phyloP scores from a whole-genome alignment of 371 early-diverging fungal genomes.

The Rhizopus microsporus region DNA sequence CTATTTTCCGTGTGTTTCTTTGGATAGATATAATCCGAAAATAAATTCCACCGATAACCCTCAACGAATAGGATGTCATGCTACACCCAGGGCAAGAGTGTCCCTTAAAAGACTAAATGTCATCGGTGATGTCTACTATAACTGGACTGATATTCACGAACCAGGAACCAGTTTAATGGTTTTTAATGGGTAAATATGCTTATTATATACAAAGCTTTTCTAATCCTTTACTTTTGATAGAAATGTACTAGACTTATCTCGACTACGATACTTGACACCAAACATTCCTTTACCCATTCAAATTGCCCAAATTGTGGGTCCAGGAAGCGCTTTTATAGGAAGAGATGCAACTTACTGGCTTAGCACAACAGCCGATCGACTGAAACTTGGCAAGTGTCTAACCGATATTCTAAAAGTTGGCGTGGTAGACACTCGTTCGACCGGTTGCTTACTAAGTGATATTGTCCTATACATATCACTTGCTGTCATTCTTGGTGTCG shows the following conservation, averaged over 20 bases:
- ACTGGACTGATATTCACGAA: conserved; percentile 71
- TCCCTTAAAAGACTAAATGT: conserved; percentile 48
- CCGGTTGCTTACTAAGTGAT: conserved; percentile 80
- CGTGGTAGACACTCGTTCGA: conserved; percentile 70
- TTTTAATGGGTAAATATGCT: conserved; percentile 65
- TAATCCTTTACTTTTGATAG: conserved; percentile 13
- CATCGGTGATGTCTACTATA: conserved; percentile 69
- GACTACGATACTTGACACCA: conserved; percentile 45
- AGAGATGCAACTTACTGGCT: conserved; percentile 66
- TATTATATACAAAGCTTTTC: background rate
- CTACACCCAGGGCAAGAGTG: conserved; percentile 47
- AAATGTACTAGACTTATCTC: conserved; percentile 56
- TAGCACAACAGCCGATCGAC: conserved; percentile 53
- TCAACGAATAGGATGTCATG: conserved; percentile 69
- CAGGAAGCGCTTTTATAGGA: conserved; percentile 56
- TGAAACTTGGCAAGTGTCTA: conserved; percentile 65
- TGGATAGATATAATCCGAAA: conserved; percentile 41
- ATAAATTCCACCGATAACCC: conserved; percentile 57
- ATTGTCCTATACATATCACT: conserved; percentile 77
- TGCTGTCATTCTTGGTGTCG: conserved; percentile 77
- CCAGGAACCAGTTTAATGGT: conserved; percentile 61
- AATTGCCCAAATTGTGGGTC: conserved; percentile 48
- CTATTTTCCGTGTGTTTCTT: conserved; percentile 76
- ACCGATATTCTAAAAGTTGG: conserved; percentile 75
- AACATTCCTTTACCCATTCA: conserved; percentile 46